Evolutionary conservation across 441 rosid genomes (phyloP).

Genomic region (Pelargonium fulgidum): DNA sequence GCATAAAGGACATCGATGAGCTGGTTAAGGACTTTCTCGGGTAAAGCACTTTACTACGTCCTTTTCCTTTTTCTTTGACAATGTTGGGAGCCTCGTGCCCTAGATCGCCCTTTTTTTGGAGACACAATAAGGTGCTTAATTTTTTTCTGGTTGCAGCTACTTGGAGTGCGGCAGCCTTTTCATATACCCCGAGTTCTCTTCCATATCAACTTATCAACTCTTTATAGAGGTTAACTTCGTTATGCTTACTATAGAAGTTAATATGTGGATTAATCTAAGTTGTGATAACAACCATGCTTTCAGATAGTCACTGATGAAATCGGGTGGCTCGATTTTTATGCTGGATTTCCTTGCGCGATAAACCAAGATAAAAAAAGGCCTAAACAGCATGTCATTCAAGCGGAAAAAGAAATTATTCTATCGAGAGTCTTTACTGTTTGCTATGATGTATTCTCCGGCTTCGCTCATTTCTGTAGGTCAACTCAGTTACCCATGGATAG

Average conservation of each 20-base stretch:
- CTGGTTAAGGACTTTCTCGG: slow-evolving; percentile 52
- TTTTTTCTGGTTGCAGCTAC: slow-evolving; percentile 37
- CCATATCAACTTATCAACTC: slow-evolving; percentile 42
- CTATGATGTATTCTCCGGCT: slow-evolving; percentile 67
- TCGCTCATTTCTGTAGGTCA: slow-evolving; percentile 60
- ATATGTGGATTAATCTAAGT: slow-evolving; percentile 11
- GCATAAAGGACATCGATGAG: slow-evolving; percentile 55
- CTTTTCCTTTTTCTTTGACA: no score
- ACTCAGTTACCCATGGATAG: slow-evolving; percentile 46
- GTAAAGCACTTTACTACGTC: slow-evolving; percentile 23
- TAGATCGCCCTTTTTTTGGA: not conserved
- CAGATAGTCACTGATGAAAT: slow-evolving; percentile 61
- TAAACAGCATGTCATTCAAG: slow-evolving; percentile 48
- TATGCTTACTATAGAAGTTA: slow-evolving; percentile 18
- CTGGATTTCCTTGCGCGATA: slow-evolving; percentile 21
- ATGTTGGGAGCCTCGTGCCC: no score
- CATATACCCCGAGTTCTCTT: slow-evolving; percentile 48
- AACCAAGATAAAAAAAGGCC: slow-evolving; percentile 42
- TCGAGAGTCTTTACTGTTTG: slow-evolving; percentile 53
- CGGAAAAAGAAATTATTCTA: slow-evolving; percentile 59
- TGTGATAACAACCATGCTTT: slow-evolving; percentile 11
- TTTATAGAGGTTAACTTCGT: slow-evolving; percentile 51
- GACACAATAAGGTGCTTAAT: not conserved
- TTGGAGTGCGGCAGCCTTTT: slow-evolving; percentile 66
- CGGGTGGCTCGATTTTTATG: slow-evolving; percentile 66